Base-by-base conservation (phyloP, 352 stramenopile species). In the Phytophthora quininea region DNA sequence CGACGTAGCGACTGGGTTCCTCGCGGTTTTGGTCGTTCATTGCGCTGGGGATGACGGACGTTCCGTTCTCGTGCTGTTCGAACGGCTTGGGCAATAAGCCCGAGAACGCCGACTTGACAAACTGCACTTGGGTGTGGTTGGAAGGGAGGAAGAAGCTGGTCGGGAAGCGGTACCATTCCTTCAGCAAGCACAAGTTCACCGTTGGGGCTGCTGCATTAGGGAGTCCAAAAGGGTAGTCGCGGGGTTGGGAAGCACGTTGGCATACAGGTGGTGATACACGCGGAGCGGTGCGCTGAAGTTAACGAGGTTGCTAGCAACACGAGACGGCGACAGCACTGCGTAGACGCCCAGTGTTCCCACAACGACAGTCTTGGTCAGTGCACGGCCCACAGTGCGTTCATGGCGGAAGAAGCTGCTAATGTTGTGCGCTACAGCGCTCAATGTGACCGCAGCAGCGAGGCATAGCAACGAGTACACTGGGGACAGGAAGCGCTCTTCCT, bases 401-500 rank as follows among this genome's bases (percentile, higher is more conserved):
- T 72, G 74, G 15, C 55, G 54, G 30, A 80, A 76, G 38, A 82
- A 53, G 4, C 62, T 52, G 45, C 69, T 67, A 4, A 87, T 50
- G 10, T 69, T 59, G 64, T 80, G 3, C 9, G 19, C 10, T 14
- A 47, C 40, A 14, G 15, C 9, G 40, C 15, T 24, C 6, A 24
- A 24, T n/a, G 10, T 14, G 12, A 47, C 12, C 15, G 40, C 40
- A 47, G 40, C 40, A 47, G 40, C 40, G 40, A 47, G 40, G 40
- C 40, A 24, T 8, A 47, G 40, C 19, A 47, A 14, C 19, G 97
- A 94, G 70, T 99, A 99, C 6, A 98, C 80, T 0, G 96, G 96
- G 63, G 97, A 99, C 15, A 99, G 67, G 71, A 99, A 99, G 4
- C 97, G 86, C 80, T 99, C 97, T 69, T 99, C 97, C 72, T 99